Evolutionary conservation across 75 land plant genomes (phyloP).

Genomic region (Azolla pinnata): DNA sequence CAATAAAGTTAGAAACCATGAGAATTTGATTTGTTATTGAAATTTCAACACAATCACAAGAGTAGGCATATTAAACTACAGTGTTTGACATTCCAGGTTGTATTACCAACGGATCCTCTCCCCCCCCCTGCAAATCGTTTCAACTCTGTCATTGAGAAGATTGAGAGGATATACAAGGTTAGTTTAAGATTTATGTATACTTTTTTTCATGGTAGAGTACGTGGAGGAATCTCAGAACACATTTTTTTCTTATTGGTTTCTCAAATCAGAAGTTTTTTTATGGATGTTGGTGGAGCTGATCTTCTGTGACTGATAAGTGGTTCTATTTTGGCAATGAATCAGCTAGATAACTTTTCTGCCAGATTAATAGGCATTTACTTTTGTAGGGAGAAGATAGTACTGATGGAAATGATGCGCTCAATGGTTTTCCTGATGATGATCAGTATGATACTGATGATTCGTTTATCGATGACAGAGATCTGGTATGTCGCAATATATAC

Average conservation of each 20-base stretch:
- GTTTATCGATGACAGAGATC: slow-evolving; percentile 92
- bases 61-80: no score
- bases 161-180: slow-evolving; percentile 80
- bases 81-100: not conserved
- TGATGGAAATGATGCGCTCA: slow-evolving; percentile 29
- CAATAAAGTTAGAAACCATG: no score
- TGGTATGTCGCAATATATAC: no score
- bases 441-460: slow-evolving; percentile 98
- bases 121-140: slow-evolving; percentile 48
- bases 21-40: no score
- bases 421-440: slow-evolving; percentile 81
- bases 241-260: not conserved
- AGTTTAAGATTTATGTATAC: not conserved
- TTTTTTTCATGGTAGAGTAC: not conserved
- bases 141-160: slow-evolving; percentile 84
- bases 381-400: slow-evolving; percentile 27
- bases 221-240: not conserved
- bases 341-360: no score
- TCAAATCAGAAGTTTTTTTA: no score
- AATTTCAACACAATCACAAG: no score
- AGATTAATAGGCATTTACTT: not conserved
- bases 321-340: no score
- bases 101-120: not conserved
- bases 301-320: no score
- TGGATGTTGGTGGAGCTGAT: no score